These are phyloP conservation scores for Floccularia luteovirens DNA, from an alignment of 768 basidiomycete species.

Conservation along the genomic window DNA sequence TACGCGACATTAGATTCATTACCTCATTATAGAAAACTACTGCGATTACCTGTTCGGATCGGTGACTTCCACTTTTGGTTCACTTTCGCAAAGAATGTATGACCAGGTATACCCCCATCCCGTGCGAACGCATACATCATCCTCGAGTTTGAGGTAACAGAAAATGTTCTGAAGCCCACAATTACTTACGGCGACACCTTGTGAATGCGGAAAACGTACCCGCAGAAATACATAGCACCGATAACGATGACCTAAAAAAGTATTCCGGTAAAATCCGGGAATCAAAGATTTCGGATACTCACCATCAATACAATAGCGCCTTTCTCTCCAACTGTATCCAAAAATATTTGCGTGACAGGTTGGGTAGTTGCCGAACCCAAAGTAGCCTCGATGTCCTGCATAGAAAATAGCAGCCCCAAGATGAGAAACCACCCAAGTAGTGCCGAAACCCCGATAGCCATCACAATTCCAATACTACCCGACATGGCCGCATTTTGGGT, in stretches of 20 bases:
- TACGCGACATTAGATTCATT: background rate
- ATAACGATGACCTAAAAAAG: conserved; percentile 48
- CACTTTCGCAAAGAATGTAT: conserved; percentile 60
- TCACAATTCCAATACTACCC: conserved; percentile 60
- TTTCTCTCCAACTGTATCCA: conserved; percentile 67
- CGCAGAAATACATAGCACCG: conserved; percentile 70
- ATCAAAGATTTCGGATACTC: conserved; percentile 5
- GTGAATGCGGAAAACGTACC: conserved; percentile 24
- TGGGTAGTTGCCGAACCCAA: conserved; percentile 48
- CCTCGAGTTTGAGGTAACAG: conserved; percentile 68
- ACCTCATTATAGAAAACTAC: conserved; percentile 1
- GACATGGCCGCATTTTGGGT: conserved; percentile 64
- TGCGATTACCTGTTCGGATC: conserved; percentile 53
- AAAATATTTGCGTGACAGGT: conserved; percentile 73
- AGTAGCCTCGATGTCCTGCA: conserved; percentile 59
- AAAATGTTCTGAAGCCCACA: conserved; percentile 47
- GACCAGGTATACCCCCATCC: conserved; percentile 67
- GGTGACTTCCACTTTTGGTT: conserved; percentile 52
- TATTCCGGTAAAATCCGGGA: background rate
- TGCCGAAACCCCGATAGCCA: conserved; percentile 66
- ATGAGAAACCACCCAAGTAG: conserved; percentile 73
- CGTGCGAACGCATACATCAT: conserved; percentile 83
- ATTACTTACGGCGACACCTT: too few species aligned
- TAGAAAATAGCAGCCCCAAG: conserved; percentile 66
- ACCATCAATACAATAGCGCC: conserved; percentile 75